Base-by-base conservation (phyloP, 2,329 filamentous ascomycete genomes). In the Penicillium capsulatum region DNA sequence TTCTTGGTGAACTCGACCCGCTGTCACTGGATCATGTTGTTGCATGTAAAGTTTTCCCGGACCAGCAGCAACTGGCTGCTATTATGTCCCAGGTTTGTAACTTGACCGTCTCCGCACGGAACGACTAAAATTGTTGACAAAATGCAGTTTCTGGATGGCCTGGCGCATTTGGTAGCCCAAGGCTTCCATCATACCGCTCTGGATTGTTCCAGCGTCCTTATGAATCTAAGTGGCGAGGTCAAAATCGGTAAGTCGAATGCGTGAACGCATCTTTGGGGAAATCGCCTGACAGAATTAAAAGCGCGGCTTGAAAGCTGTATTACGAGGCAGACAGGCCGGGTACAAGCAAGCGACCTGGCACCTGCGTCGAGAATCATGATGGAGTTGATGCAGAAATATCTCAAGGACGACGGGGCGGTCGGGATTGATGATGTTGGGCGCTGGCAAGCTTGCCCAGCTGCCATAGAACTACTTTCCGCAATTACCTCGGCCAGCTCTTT, bases 381-480 rank as follows among this genome's bases (percentile, higher is more conserved):
- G 50, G 51, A 60, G 43, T 47, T 64, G 13, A 63, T 66, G 52
- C 50, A 65, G 33, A 64, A 63, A 49, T 63, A 63, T 43, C 34
- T 48, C 19, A 65, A 65, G 48, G 55, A 60, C 26, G 51, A 64
- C 45, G 47, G 57, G 27, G 51, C 45, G 40, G 47, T 63, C 34
- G 53, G 61, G 14, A 48, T 66, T 19, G 53, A 64, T 33, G 45
- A 66, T 47, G 32, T 62, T 28, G 20, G 59, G 34, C 54, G 55
- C 38, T 67, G 53, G 61, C 54, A 45, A 31, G 48, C 31, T 34
- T 43, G 49, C 34, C 59, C 55, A 20, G 38, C 54, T 37, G 46
- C 58, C 26, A 38, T 64, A 29, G 46, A 43, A 34, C 65, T 67
- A 44, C 59, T 65, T 32, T 61, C 54, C 7, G 40, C 31, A 11